Evolutionary conservation across 768 basidiomycete species (phyloP), one percentile per base, ranked within the genome.

Genomic region (Rhizopogon roseolus): DNA sequence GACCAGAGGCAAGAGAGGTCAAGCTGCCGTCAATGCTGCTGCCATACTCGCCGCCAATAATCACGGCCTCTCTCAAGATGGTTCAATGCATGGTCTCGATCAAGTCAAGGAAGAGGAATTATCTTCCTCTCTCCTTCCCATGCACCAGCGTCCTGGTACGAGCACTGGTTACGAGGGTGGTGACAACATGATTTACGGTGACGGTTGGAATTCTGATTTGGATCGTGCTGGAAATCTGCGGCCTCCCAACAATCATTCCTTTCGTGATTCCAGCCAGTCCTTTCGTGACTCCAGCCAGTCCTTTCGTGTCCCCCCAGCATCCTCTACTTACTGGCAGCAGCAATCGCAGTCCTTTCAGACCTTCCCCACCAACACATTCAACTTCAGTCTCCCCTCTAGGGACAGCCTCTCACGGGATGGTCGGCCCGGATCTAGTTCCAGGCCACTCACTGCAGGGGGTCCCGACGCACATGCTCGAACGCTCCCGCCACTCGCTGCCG

Each of bases 271-370:
- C 79, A 73, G 77, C 81, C 85, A 86, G 82, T 86, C 86, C 85
- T 86, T 85, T 85, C 85, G 82, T 80, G 82, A 82, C 76, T 75
- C 82, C 80, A 73, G 77, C 81, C 85, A 86, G 82, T 86, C 86
- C 85, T 86, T 86, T 86, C 86, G 82, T 84, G 77, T 70, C 79
- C 76, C 79, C 68, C 65, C 77, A 60, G 56, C 74, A 66, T 67
- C 75, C 53, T 58, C 72, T 63, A 25, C 72, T 62, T 60, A 76
- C 68, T 53, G 64, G 51, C 73, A 65, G 54, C 72, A 71, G 64
- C 76, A 74, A 65, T 72, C 71, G 75, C 84, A 86, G 77, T 85
- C 85, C 82, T 86, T 84, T 85, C 85, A 80, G 77, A 62, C 75
- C 79, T 75, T 77, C 75, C 42, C 77, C 63, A 41, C 75, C 74